These are phyloP conservation scores for Zygoascus flipseniorum DNA, from an alignment of 805 yeast genomes.

Conservation along the genomic window DNA sequence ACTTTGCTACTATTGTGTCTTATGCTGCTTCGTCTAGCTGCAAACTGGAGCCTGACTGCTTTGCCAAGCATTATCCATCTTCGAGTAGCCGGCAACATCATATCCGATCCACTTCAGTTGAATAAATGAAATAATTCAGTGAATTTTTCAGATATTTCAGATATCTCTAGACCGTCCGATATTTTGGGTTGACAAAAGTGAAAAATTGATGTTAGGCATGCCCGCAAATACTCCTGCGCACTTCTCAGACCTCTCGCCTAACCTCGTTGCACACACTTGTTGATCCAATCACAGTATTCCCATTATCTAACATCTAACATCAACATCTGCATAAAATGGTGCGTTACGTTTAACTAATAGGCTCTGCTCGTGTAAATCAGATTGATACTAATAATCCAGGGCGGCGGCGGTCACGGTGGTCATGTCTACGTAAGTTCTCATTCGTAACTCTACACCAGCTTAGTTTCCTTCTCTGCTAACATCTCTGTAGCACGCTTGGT, in stretches of 20 bases:
- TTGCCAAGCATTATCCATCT: neutral
- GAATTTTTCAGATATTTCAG: no score
- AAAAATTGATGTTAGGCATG: neutral
- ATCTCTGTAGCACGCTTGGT: constrained; percentile 21
- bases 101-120: neutral
- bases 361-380: neutral
- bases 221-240: neutral
- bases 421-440: neutral
- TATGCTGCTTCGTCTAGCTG: neutral
- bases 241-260: neutral
- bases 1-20: neutral
- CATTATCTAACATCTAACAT: neutral
- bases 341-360: neutral
- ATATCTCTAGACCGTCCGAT: no score
- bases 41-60: neutral
- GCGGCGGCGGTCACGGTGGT: constrained; percentile 2
- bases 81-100: neutral
- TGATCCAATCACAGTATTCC: neutral
- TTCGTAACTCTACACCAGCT: no score
- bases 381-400: neutral
- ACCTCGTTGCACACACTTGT: neutral
- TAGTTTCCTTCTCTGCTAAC: no score
- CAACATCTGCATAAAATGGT: neutral
- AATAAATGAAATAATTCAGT: no score
- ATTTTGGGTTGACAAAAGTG: neutral